phyloP scores from a whole-genome alignment of 352 stramenopile genomes.

The Pythium angustatum region DNA sequence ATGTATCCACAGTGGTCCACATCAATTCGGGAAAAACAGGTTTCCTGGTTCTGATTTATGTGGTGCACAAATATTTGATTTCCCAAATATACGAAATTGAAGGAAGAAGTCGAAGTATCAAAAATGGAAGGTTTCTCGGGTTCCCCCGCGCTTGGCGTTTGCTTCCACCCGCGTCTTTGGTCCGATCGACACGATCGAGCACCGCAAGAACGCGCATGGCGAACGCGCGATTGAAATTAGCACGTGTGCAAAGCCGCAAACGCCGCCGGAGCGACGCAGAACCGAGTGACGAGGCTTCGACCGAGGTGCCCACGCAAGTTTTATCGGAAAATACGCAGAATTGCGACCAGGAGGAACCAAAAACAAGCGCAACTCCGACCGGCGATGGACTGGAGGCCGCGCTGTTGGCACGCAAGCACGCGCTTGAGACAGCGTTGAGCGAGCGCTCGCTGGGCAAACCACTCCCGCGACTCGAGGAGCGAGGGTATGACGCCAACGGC shows the following conservation, averaged over 20 bases:
- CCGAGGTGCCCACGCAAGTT: slow-evolving; percentile 36
- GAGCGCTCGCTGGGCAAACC: slow-evolving; percentile 53
- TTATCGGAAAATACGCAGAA: slow-evolving; percentile 5
- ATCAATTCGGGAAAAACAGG: no score
- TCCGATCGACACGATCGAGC: not conserved
- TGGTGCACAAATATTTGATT: not conserved
- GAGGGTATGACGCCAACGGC: slow-evolving; percentile 41
- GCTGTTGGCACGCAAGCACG: slow-evolving; percentile 44
- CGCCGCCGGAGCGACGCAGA: slow-evolving; percentile 31
- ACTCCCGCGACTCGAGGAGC: slow-evolving; percentile 35
- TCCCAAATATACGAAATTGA: slow-evolving; percentile 3
- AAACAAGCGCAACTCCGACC: slow-evolving; percentile 4
- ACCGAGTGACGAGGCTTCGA: not conserved
- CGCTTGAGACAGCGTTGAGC: slow-evolving; percentile 42
- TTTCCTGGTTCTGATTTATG: no score
- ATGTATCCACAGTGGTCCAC: no score
- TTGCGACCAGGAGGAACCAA: slow-evolving; percentile 14
- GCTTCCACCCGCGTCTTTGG: not conserved
- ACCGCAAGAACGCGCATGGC: slow-evolving; percentile 37
- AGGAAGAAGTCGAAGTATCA: slow-evolving; percentile 2
- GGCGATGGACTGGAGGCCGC: slow-evolving; percentile 28
- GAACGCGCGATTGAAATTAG: slow-evolving; percentile 74
- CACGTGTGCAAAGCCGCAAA: slow-evolving; percentile 37
- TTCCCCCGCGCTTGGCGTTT: not conserved
- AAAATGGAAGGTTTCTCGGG: slow-evolving; percentile 2